Percentiles rank a stretch among this genome's conserved stretches.
phyloP scores from a whole-genome alignment of 2,329 filamentous ascomycete species.

The Graphilbum fragrans region DNA sequence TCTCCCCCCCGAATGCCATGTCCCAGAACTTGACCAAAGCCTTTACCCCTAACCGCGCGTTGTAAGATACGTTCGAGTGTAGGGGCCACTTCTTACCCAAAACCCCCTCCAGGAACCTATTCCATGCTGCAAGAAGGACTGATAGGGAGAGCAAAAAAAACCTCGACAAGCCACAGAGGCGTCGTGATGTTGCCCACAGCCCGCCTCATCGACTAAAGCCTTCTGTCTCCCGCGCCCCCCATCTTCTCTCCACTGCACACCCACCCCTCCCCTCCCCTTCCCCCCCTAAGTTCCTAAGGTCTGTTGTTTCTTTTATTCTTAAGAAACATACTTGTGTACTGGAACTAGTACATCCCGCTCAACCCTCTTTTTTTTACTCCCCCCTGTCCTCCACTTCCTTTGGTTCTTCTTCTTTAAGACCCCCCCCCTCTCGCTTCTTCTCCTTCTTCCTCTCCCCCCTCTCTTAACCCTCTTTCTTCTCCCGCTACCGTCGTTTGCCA shows the following conservation, averaged over 20 bases:
- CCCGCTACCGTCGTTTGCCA: too few species aligned
- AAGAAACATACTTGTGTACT: too few species aligned
- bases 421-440: background rate
- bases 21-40: too few species aligned
- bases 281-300: too few species aligned
- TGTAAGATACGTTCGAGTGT: background rate
- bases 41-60: too few species aligned
- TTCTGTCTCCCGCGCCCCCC: background rate
- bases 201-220: background rate
- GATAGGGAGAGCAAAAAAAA: background rate
- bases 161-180: background rate
- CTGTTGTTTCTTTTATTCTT: too few species aligned
- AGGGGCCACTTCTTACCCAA: background rate
- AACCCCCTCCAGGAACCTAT: background rate
- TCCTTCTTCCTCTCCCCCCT: background rate
- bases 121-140: background rate
- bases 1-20: too few species aligned
- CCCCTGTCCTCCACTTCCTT: background rate
- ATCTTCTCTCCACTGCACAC: background rate
- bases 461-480: too few species aligned
- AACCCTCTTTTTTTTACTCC: background rate
- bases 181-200: background rate
- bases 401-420: background rate
- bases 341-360: background rate
- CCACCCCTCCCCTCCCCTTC: too few species aligned